Base-by-base conservation (phyloP, 2,329 filamentous ascomycete species). In the Colletotrichum horii region DNA sequence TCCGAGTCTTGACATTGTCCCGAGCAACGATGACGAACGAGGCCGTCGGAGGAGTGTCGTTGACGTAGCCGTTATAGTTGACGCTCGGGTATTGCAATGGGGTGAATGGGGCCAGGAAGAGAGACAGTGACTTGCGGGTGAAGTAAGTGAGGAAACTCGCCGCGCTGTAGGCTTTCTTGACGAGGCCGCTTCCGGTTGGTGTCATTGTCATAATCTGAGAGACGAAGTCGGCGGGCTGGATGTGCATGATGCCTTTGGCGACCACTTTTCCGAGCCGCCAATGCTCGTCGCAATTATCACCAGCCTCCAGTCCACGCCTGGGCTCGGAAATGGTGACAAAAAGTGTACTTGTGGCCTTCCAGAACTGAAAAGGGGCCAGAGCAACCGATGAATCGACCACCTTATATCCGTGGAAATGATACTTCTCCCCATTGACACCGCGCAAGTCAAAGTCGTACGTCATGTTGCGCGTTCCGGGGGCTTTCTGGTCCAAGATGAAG, bases 371-470 rank as follows among this genome's bases (percentile, higher is more conserved):
- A 2, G 89, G 88, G 3, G 88, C 88, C 38, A 93, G 84, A 3
- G 91, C 90, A 0, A 91, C 89, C 0, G 89, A 90, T 5, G 91
- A 89, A 81, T 93, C 89, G 56, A 93, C 87, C 3, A 91, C 85
- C 81, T 93, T 93, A 83, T 89, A 91, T 1, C 91, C 92, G 76
- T 92, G 87, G 80, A 94, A 91, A 74, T 90, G 89, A 61, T 92
- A 87, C 64, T 83, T 84, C 60, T 86, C 83, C 16, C 89, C 90
- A 75, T 90, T 84, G 6, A 88, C 85, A 7, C 90, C 89, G 30
- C 85, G 85, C 87, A 94, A 89, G 78, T 91, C 89, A 75, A 93
- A 91, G 79, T 92, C 88, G 79, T 94, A 94, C 0, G 88, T 89
- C 34, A 94, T 82, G 76, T 91, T 92, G 32, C 86, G 86, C 7